These are phyloP conservation scores for Debaryomyces psychrophilus DNA, from an alignment of 1,139 yeast genomes.

Conservation along the genomic window DNA sequence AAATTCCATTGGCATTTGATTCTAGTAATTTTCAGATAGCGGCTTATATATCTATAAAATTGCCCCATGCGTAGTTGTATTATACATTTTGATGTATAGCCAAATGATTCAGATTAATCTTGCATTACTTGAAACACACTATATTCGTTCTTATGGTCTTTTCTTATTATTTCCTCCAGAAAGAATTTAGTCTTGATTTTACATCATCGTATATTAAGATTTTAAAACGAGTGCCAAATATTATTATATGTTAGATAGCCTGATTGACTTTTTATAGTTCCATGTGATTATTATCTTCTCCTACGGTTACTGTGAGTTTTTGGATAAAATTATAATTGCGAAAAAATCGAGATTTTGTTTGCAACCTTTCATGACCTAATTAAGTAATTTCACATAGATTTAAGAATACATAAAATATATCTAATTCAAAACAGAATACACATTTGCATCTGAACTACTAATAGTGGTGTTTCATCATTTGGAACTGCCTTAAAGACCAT, in stretches of 20 bases:
- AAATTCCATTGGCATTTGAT: neutral
- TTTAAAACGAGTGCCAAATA: no score
- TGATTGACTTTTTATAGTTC: neutral
- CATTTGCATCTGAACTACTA: neutral
- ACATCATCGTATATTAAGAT: no score
- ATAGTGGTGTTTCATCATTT: neutral
- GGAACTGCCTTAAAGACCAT: neutral
- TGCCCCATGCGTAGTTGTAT: neutral
- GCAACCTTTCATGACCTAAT: slow-evolving; percentile 8
- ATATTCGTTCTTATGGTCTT: neutral
- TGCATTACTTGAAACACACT: neutral
- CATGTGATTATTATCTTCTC: neutral
- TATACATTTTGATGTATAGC: neutral
- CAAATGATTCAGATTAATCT: no score
- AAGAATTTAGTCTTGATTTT: neutral
- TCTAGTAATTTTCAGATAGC: neutral
- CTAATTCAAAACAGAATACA: neutral
- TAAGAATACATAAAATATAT: neutral
- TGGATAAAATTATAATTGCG: neutral
- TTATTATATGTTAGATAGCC: no score
- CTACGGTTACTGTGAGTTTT: neutral
- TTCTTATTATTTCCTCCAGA: neutral
- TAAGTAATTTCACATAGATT: neutral
- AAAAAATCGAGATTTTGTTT: slow-evolving; percentile 1
- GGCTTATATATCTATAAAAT: neutral